Percentiles rank a stretch among this genome's conserved stretches.
phyloP scores from a whole-genome alignment of 352 stramenopile species.

The Phytopythium boreale region DNA sequence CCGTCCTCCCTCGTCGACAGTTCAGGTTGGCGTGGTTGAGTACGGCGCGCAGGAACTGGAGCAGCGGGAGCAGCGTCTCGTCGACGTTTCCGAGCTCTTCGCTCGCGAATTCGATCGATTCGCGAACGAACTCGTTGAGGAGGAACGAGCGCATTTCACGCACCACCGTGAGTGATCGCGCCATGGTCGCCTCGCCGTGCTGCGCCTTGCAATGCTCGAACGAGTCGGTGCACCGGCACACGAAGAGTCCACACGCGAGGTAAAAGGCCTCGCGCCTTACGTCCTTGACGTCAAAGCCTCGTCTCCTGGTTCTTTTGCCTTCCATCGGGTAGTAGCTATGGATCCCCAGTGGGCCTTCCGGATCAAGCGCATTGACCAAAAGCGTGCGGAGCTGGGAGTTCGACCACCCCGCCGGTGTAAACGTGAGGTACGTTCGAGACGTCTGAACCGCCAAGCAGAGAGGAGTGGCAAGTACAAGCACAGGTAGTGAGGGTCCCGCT shows the following conservation, averaged over 20 bases:
- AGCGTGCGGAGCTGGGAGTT: constrained; percentile 63
- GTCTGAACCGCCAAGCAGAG: constrained; percentile 44
- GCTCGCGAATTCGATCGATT: constrained; percentile 37
- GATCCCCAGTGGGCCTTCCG: constrained; percentile 73
- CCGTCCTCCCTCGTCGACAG: background rate
- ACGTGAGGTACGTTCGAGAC: constrained; percentile 74
- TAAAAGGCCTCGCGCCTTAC: constrained; percentile 81
- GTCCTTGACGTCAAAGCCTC: constrained; percentile 30
- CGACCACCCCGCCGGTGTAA: constrained; percentile 47
- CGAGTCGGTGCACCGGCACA: constrained; percentile 55
- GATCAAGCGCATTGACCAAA: constrained; percentile 75
- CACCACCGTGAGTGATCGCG: constrained; percentile 10
- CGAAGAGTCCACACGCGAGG: constrained; percentile 65
- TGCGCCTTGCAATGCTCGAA: constrained; percentile 50
- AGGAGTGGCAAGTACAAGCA: background rate
- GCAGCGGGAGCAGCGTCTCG: constrained; percentile 61
- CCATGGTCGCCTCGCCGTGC: constrained; percentile 1
- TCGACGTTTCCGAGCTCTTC: constrained; percentile 24
- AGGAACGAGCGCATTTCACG: constrained; percentile 57
- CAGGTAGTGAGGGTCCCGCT: background rate
- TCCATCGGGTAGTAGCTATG: constrained; percentile 79
- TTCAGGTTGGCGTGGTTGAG: constrained; percentile 68
- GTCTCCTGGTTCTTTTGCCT: constrained; percentile 7
- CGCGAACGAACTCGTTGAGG: constrained; percentile 46
- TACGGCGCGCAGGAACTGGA: constrained; percentile 65